Base-by-base conservation (phyloP, 2,329 filamentous ascomycete genomes). In the Rhynchosporium agropyri region DNA sequence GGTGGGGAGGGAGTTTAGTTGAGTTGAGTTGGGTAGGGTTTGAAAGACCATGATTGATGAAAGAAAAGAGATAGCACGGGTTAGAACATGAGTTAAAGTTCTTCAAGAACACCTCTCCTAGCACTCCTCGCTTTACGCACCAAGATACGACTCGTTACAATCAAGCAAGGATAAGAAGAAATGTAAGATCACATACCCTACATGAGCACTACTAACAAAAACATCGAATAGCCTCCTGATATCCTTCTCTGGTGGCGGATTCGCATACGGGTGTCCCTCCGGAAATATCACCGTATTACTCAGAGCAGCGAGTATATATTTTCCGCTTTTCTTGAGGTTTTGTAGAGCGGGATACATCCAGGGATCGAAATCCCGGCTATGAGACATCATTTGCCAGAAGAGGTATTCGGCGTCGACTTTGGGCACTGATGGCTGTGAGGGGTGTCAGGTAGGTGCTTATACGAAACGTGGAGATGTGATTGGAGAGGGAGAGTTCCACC, bases 281-380 rank as follows among this genome's bases (percentile, higher is more conserved):
- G 93, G 94, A 71, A 96, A 97, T 29, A 92, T 89, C 31, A 95
- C 86, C 0, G 95, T 98, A 74, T 99, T 98, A 70, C 89, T 93
- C 67, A 98, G 79, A 1, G 93, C 95, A 0, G 88, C 94, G 1
- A 98, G 77, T 40, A 94, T 81, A 69, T 88, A 93, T 62, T 80
- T 78, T 0, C 85, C 84, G 58, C 83, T 87, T 3, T 80, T 80
- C 63, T 84, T 83, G 63, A 99, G 79, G 43, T 82, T 85, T 71
- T 86, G 78, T 46, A 98, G 79, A 1, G 93, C 93, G 0, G 93
- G 92, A 67, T 85, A 91, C 89, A 98, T 95, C 81, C 89, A 90
- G 3, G 91, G 92, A 74, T 99, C 94, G 0, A 90, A 87, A 1
- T 79, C 77, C 5, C 85, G 81, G 10, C 90, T 88, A 12, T 83